A percentile compares a stretch with the other conserved stretches of the same genome.
Evolutionary conservation across 1,284 basidiomycete genomes (phyloP).

Genomic region (Tilletia caries): DNA sequence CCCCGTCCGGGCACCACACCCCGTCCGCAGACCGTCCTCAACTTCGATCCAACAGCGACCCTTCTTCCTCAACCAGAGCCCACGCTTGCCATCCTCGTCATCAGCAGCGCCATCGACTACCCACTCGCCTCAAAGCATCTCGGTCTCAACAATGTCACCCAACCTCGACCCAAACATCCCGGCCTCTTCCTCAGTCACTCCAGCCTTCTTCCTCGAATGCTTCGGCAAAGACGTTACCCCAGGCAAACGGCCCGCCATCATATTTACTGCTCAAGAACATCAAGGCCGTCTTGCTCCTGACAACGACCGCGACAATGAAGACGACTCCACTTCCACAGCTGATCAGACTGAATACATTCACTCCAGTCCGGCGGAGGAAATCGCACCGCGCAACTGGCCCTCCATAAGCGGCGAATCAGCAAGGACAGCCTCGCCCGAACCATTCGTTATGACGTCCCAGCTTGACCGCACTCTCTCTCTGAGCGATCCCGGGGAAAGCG

Average conservation of each 20-base stretch:
- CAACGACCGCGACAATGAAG: background rate
- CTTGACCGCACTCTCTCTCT: background rate
- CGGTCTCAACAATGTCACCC: background rate
- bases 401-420: background rate
- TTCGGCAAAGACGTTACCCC: constrained; percentile 10
- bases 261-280: background rate
- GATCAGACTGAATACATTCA: background rate
- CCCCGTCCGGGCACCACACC: constrained; percentile 2
- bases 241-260: constrained; percentile 1
- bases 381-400: background rate
- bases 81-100: background rate
- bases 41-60: background rate
- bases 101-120: background rate
- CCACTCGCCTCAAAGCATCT: background rate
- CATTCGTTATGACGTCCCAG: background rate
- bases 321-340: background rate
- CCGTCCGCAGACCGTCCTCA: background rate
- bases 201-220: constrained; percentile 13
- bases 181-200: background rate
- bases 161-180: background rate
- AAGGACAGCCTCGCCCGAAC: background rate
- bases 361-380: background rate
- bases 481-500: background rate
- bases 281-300: background rate
- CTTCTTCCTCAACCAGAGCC: background rate